Percentiles rank a stretch among this genome's conserved stretches.
Conservation (phyloP, 805 yeast genomes). For the Kuraishia piskuri region DNA sequence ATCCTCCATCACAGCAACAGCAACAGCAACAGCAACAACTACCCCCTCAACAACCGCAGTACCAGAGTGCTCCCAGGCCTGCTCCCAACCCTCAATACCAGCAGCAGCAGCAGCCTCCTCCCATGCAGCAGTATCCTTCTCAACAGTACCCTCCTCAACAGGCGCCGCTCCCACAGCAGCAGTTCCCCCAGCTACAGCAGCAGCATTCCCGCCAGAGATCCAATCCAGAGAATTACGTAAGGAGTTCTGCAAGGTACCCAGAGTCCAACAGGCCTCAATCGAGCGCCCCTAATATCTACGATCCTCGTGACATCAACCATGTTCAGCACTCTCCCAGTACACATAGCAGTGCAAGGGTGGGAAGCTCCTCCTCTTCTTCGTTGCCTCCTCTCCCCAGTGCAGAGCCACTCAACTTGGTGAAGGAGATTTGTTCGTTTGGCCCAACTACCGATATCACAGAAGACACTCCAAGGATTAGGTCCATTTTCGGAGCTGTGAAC, state of each 20-base stretch:
- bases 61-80: neutral
- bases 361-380: neutral
- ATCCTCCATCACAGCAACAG: constrained; percentile 4
- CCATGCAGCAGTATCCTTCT: neutral
- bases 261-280: neutral
- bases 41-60: constrained; percentile 6
- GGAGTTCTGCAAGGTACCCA: neutral
- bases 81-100: neutral
- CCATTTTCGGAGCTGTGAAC: neutral
- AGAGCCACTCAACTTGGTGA: neutral
- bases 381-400: neutral
- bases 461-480: neutral
- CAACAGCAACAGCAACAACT: constrained; percentile 5
- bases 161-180: neutral
- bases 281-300: neutral
- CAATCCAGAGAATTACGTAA: neutral
- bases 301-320: neutral
- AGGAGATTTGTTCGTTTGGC: neutral
- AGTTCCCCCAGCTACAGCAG: neutral
- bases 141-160: neutral
- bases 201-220: neutral
- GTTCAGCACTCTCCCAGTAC: neutral
- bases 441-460: neutral
- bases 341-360: neutral
- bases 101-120: neutral